These are phyloP conservation scores for Boletus sensibilis DNA, from an alignment of 768 basidiomycete species.

Conservation along the genomic window DNA sequence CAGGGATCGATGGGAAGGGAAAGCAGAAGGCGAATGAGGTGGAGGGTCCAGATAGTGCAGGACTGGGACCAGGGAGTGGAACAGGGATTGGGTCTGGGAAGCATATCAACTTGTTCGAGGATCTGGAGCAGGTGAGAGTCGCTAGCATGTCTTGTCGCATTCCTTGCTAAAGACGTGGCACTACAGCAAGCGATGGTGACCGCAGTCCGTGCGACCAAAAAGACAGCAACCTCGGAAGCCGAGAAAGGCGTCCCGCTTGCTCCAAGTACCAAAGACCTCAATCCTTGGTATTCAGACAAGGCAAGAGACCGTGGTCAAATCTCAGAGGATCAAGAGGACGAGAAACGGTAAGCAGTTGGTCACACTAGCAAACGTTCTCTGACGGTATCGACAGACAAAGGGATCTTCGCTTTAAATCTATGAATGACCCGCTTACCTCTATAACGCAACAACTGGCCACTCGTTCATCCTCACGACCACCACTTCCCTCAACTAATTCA, in stretches of 20 bases:
- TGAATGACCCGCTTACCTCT: constrained; percentile 70
- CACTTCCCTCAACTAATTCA: constrained; percentile 11
- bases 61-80: background rate
- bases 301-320: constrained; percentile 23
- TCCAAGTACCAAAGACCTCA: constrained; percentile 72
- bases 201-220: constrained; percentile 50
- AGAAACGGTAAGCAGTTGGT: constrained; percentile 36
- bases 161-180: background rate
- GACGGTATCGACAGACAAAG: constrained; percentile 44
- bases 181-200: constrained; percentile 45
- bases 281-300: constrained; percentile 68
- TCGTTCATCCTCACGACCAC: constrained; percentile 23
- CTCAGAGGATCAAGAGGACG: constrained; percentile 32
- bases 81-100: constrained; percentile 40
- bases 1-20: constrained; percentile 44
- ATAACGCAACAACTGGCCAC: constrained; percentile 65
- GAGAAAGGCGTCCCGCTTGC: constrained; percentile 76
- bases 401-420: constrained; percentile 60
- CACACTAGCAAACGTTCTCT: background rate
- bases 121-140: constrained; percentile 63
- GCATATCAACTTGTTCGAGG: constrained; percentile 84
- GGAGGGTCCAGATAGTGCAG: constrained; percentile 3
- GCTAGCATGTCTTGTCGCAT: background rate
- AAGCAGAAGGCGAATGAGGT: constrained; percentile 36
- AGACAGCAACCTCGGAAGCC: constrained; percentile 45